Evolutionary conservation across 441 rosid species (phyloP), one percentile per base, ranked within the genome.

Genomic region (Populus hybrid): DNA sequence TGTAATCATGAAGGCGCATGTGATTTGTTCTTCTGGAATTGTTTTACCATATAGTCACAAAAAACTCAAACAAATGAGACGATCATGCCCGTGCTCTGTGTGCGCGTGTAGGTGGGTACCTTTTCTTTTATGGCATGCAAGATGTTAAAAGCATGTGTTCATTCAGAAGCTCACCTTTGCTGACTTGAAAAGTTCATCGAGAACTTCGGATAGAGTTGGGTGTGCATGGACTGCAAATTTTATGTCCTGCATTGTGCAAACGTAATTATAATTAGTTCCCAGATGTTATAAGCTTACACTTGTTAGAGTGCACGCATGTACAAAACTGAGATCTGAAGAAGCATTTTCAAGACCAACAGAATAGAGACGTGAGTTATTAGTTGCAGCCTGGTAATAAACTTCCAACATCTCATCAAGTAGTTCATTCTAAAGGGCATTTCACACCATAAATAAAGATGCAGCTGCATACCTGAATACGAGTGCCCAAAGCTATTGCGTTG

Each of bases 161-260:
- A n/a, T 75, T 70, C 67, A 75, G 74, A 79, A 76, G 72, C 83
- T 85, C 78, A 92, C 99, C 97, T 92, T 91, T 69, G 99, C 99
- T n/a, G 97, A 86, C 82, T 95, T 95, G 78, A 90, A 95, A 75
- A 95, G 90, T 81, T 95, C 98, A 35, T 94, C 99, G 24, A 94
- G 87, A 79, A 93, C 99, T 88, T 95, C 99, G 2, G 97, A 94
- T 78, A 95, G 83, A 5, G 99, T 95, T 40, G 97, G 99, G 86
- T 94, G 99, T 21, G 98, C 98, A 82, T 96, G 98, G 81, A 95
- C 98, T 24, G 97, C 97, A 33, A 87, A 81, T 79, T 90, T 96
- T 50, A 96, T 85, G 80, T 94, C 99, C 98, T 94, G 94, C 83
- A 74, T 38, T 2, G 29, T 67, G 38, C 65, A 29, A 29, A 29